Base-by-base conservation (phyloP, 1,284 basidiomycete species). In the Puccinia horiana region DNA sequence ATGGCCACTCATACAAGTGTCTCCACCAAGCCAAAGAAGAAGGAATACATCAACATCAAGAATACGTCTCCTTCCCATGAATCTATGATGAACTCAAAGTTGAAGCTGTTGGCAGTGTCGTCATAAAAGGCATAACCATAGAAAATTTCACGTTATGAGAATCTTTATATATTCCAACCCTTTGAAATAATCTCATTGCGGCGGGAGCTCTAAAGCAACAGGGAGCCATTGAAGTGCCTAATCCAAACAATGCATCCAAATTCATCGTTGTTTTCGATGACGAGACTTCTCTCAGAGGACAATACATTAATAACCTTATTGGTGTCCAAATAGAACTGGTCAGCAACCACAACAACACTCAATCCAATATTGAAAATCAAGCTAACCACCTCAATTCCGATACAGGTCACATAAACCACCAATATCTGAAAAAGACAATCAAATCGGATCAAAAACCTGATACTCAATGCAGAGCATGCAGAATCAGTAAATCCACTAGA, bases 271-370 rank as follows among this genome's bases (percentile, higher is more conserved):
- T 44, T 14, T 44, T 72, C 20, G 69, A 47, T 44, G 32, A 72
- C 26, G 12, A 29, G 14, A 26, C 69, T 44, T 44, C 42, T 44
- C 47, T 72, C 5, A 12, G 47, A 16, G 69, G 69, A 5, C 26
- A 40, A 42, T 72, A 44, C 69, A 12, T 47, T 44, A 47, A 47
- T 26, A 72, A 72, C 23, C 69, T 72, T 8, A 72, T 72, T 16
- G 26, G 40, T n/a, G 42, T 72, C 40, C 18, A 29, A 11, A 29
- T 72, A 11, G 69, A 75, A 56, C 73, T 29, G 47, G 73, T 75
- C 49, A 75, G 73, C n/a, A n/a, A n/a, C n/a, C n/a, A n/a, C n/a
- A n/a, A n/a, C 52, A 49, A n/a, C 3, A 32, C 12, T 75, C 14
- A 12, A 11, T n/a, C 37, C 26, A 23, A 75, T 1, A 70, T 16